Conservation (phyloP, 257 asterid species). For the Linaria vulgaris region DNA sequence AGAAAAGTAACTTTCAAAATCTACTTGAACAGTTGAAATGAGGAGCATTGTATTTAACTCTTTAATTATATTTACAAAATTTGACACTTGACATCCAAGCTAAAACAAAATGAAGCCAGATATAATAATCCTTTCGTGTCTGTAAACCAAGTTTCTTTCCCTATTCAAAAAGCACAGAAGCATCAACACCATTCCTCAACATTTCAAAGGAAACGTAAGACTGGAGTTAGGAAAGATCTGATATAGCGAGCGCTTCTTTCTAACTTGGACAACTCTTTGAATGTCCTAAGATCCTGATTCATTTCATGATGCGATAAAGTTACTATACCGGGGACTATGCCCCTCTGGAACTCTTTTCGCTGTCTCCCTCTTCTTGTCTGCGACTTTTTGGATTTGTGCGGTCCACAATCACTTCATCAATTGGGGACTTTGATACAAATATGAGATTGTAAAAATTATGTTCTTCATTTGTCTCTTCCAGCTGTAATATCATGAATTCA, state of each 20-base stretch:
- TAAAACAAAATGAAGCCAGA: not conserved
- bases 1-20: too few relatives aligned
- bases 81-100: too few relatives aligned
- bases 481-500: conserved; percentile 66
- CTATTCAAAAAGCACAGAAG: too few relatives aligned
- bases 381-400: conserved; percentile 31
- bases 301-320: conserved; percentile 84
- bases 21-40: not conserved
- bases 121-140: not conserved
- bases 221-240: conserved; percentile 47
- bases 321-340: conserved; percentile 74
- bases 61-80: not conserved
- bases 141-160: too few relatives aligned
- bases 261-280: conserved; percentile 81
- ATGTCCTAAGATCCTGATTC: conserved; percentile 84
- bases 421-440: conserved; percentile 41
- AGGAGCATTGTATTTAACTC: too few relatives aligned
- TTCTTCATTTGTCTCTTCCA: conserved; percentile 61
- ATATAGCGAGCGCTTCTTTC: conserved; percentile 64
- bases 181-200: conserved; percentile 2
- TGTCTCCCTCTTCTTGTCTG: conserved; percentile 90
- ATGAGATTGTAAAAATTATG: conserved; percentile 65
- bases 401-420: conserved; percentile 36
- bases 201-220: conserved; percentile 3
- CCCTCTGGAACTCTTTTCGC: conserved; percentile 83